Evolutionary conservation across 2,329 filamentous ascomycete species (phyloP).

Genomic region (Trichoderma lentiforme): DNA sequence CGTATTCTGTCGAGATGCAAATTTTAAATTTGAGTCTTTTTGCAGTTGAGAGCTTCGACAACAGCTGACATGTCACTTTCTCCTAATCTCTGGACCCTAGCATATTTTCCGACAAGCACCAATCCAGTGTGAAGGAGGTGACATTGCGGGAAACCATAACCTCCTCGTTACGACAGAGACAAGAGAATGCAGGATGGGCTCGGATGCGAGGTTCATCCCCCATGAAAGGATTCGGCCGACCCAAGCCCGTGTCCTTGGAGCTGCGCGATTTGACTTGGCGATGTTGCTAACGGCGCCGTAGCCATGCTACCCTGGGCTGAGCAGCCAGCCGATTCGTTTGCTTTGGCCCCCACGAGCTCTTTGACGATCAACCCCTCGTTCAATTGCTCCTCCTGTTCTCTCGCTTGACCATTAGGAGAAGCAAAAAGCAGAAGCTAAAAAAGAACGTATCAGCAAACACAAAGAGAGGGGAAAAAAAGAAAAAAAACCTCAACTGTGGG

Average conservation of each 20-base stretch:
- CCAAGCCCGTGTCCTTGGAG: slow-evolving; percentile 34
- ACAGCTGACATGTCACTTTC: slow-evolving; percentile 14
- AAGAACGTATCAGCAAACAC: not conserved
- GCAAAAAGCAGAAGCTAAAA: not conserved
- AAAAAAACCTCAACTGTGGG: not conserved
- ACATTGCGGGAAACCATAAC: not conserved
- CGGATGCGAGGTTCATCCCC: slow-evolving; percentile 13
- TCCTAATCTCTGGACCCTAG: not conserved
- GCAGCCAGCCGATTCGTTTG: not conserved
- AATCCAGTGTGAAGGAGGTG: not conserved
- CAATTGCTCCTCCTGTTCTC: slow-evolving; percentile 6
- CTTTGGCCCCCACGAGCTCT: slow-evolving; percentile 7
- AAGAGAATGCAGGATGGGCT: not conserved
- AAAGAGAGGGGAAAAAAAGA: not conserved
- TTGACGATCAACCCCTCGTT: slow-evolving; percentile 5
- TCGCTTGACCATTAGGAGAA: not conserved
- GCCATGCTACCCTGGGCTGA: not conserved
- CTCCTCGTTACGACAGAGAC: not conserved
- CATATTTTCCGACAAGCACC: not conserved
- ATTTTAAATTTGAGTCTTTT: slow-evolving; percentile 5
- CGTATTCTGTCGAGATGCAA: slow-evolving; percentile 10
- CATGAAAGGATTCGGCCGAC: slow-evolving; percentile 25
- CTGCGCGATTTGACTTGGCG: slow-evolving; percentile 14
- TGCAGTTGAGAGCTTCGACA: not conserved
- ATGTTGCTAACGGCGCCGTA: slow-evolving; percentile 8